A percentile compares a stretch with the other conserved stretches of the same genome.
Evolutionary conservation across 163 green algal genomes (phyloP).

Genomic region (Chlamydomonas reinhardtii): DNA sequence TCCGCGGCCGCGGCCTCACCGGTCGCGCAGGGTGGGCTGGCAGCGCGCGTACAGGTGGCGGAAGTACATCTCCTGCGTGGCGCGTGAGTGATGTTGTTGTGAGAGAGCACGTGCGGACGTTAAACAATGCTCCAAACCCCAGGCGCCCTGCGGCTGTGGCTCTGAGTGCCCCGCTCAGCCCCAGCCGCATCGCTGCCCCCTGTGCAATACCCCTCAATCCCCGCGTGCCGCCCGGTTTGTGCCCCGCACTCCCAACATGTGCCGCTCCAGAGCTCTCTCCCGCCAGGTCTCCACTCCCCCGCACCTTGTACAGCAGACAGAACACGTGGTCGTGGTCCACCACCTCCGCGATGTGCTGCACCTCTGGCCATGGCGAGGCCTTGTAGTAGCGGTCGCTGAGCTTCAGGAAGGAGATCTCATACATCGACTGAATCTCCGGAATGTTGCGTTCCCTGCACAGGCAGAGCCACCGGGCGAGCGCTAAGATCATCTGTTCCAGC

Average conservation of each 20-base stretch:
- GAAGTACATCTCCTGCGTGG: conserved; percentile 93
- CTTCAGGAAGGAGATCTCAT: conserved; percentile 94
- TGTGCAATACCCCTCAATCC: no score
- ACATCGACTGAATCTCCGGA: conserved; percentile 97
- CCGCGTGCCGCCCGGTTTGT: no score
- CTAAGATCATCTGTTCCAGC: not conserved
- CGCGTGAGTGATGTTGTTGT: no score
- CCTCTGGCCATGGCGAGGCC: conserved; percentile 86
- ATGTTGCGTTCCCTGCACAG: conserved; percentile 92
- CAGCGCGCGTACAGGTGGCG: conserved; percentile 89
- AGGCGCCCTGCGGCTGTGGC: no score
- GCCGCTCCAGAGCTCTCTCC: no score
- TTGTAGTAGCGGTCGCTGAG: conserved; percentile 99
- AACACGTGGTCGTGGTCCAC: conserved; percentile 99
- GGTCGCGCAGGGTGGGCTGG: conserved; percentile 65
- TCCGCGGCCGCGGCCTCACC: conserved; percentile 54
- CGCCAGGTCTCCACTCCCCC: no score
- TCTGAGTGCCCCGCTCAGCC: no score
- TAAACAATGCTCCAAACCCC: no score
- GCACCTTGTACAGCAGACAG: conserved; percentile 97
- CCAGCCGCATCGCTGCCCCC: no score
- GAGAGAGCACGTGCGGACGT: no score
- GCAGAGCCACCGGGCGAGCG: not conserved
- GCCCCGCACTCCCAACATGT: no score
- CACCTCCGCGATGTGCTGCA: conserved; percentile 87